phyloP scores from a whole-genome alignment of 352 stramenopile genomes.

The Phytophthora vignae region DNA sequence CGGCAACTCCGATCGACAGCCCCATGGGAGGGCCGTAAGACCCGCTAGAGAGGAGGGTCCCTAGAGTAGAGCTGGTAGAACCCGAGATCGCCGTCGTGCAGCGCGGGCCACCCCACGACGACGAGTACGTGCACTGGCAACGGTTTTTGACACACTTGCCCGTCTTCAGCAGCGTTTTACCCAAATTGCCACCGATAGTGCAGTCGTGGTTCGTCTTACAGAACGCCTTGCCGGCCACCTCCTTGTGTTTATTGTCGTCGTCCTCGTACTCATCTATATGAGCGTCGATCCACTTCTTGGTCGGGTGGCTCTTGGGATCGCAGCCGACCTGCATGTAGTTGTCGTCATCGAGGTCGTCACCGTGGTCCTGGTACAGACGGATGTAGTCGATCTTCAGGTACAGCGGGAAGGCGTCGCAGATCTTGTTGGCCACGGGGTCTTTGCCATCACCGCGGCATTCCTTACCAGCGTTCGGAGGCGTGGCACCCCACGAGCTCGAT shows the following conservation, averaged over 20 bases:
- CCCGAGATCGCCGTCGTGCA: slow-evolving; percentile 41
- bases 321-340: slow-evolving; percentile 48
- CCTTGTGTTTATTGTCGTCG: slow-evolving; percentile 40
- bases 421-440: slow-evolving; percentile 33
- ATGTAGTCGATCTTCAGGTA: slow-evolving; percentile 90
- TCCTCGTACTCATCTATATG: slow-evolving; percentile 53
- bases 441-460: slow-evolving; percentile 40
- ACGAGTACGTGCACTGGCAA: slow-evolving; percentile 49
- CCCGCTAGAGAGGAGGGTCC: neutral
- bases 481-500: slow-evolving; percentile 48
- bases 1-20: neutral
- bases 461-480: slow-evolving; percentile 43
- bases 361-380: slow-evolving; percentile 80
- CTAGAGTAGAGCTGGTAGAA: slow-evolving; percentile 2
- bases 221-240: slow-evolving; percentile 43
- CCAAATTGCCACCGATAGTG: slow-evolving; percentile 32
- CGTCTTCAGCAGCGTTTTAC: slow-evolving; percentile 30
- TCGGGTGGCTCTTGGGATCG: slow-evolving; percentile 49
- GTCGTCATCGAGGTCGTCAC: slow-evolving; percentile 25
- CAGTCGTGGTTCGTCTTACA: slow-evolving; percentile 52
- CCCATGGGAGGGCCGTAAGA: neutral
- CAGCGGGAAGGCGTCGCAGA: slow-evolving; percentile 57
- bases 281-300: slow-evolving; percentile 48
- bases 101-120: slow-evolving; percentile 55
- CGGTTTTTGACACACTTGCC: slow-evolving; percentile 49